Base-by-base conservation (phyloP, 164 flowering plant species). In the Echeveria elegans region DNA sequence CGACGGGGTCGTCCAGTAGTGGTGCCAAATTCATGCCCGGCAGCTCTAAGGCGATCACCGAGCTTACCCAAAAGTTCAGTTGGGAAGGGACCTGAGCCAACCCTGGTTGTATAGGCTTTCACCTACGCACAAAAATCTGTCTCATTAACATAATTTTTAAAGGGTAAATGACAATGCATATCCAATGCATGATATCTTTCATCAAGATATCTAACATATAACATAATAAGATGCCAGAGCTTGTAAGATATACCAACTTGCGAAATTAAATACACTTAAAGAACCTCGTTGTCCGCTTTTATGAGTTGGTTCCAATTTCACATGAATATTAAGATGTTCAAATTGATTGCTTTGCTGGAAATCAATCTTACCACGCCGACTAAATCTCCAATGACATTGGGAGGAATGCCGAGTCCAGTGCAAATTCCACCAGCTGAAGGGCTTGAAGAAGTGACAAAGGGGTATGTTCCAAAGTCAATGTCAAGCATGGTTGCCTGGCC, bases 391-490 rank as follows among this genome's bases (percentile, higher is more conserved):
- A 93, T 64, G 23, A 77, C 83, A 77, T 86, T 82, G 9, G 98
- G 98, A 70, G 96, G 90, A 78, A 94, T 87, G 68, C 98, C 97
- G 71, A 94, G 95, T 41, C 98, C 98, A 65, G 90, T 88, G 82
- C 97, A 94, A 59, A 94, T 94, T 23, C 98, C 98, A 75, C 98
- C 98, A 5, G 98, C 98, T 64, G 98, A 93, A 28, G 98, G 97
- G 70, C 88, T 91, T 14, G 98, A 93, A 23, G 98, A 91, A 71
- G 98, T 93, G 2, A 93, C 98, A 73, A 87, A 93, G 0, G 98
- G 98, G 71, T 90, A 93, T 21, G 98, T 93, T 45, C 98, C 98
- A 79, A 90, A 90, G 70, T 93, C 98, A 77, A 93, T 84, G 75
- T 93, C 98, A 74, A 93, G 72, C 98, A 93, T 93, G 58, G 98